A percentile compares a stretch with the other conserved stretches of the same genome.
Evolutionary conservation across 2,329 filamentous ascomycete species (phyloP).

Genomic region (Phialophora expanda): DNA sequence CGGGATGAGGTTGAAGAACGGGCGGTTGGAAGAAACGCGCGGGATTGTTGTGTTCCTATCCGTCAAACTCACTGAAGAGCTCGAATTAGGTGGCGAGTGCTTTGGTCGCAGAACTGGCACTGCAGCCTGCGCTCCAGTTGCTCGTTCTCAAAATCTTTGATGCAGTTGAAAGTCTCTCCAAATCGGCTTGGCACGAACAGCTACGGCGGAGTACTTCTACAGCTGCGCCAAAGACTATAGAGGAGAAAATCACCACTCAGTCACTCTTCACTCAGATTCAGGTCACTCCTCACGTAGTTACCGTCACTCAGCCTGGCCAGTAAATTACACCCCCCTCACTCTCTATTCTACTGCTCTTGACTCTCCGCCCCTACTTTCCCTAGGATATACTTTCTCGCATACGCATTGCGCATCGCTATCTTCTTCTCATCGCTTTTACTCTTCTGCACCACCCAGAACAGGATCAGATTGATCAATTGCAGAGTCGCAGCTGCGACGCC

Average conservation of each 20-base stretch:
- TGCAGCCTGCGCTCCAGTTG: conserved; percentile 6
- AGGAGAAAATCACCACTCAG: too few species aligned
- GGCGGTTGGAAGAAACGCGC: neutral
- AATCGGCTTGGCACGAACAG: neutral
- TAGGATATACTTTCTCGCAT: conserved; percentile 8
- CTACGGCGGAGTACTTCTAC: neutral
- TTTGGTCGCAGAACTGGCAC: neutral
- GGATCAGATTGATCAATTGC: conserved; percentile 10
- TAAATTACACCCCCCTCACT: neutral
- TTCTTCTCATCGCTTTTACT: conserved; percentile 7
- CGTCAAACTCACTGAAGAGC: conserved; percentile 12
- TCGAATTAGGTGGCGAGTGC: neutral
- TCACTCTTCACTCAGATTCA: too few species aligned
- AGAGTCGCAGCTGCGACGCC: conserved; percentile 2
- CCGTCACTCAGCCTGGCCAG: too few species aligned
- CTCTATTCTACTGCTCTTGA: neutral
- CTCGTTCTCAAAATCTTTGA: conserved; percentile 7
- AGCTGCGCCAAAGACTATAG: neutral
- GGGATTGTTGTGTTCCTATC: neutral
- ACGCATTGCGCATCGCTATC: conserved; percentile 11
- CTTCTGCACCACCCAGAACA: conserved; percentile 9
- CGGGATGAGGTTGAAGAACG: neutral
- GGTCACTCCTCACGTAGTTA: too few species aligned
- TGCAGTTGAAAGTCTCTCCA: neutral
- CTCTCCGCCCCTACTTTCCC: neutral